These are phyloP conservation scores for Penicillium tannophilum DNA, from an alignment of 495 filamentous ascomycete species.

Conservation along the genomic window DNA sequence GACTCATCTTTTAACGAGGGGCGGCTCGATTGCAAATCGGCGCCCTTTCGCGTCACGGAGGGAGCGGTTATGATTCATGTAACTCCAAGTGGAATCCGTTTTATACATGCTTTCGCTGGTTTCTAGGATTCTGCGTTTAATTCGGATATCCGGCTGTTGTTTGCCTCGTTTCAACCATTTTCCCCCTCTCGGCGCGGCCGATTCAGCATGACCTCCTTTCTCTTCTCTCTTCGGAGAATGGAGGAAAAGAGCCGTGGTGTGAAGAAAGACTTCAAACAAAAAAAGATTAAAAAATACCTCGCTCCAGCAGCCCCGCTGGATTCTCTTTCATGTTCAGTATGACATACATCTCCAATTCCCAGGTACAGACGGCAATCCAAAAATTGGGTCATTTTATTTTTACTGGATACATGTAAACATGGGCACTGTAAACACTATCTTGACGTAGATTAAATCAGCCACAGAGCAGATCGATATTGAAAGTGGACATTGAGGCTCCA, in stretches of 20 bases:
- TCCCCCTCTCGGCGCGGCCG: conserved; percentile 35
- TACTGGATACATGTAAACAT: neutral
- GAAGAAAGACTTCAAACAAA: conserved; percentile 42
- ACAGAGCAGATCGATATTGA: conserved; percentile 3
- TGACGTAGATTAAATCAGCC: neutral
- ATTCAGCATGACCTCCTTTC: conserved; percentile 36
- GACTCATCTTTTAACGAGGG: conserved; percentile 43
- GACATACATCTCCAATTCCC: conserved; percentile 42
- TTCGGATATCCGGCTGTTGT: conserved; percentile 42
- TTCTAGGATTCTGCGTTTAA: conserved; percentile 39
- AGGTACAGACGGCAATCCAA: conserved; percentile 42
- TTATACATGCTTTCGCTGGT: conserved; percentile 25
- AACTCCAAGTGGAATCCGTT: conserved; percentile 44
- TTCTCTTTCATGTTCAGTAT: conserved; percentile 46
- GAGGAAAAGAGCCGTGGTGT: conserved; percentile 40
- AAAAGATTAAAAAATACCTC: conserved; percentile 48
- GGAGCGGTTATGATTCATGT: conserved; percentile 46
- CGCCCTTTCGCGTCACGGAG: conserved; percentile 34
- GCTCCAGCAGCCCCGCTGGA: conserved; percentile 39
- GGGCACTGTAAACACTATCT: neutral
- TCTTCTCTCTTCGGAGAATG: conserved; percentile 9
- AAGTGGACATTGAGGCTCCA: conserved; percentile 6
- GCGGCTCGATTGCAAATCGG: conserved; percentile 47
- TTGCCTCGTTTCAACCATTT: conserved; percentile 34
- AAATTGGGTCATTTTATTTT: conserved; percentile 29